Evolutionary conservation across 163 green algal species (phyloP).

Genomic region (Volvox carteri): DNA sequence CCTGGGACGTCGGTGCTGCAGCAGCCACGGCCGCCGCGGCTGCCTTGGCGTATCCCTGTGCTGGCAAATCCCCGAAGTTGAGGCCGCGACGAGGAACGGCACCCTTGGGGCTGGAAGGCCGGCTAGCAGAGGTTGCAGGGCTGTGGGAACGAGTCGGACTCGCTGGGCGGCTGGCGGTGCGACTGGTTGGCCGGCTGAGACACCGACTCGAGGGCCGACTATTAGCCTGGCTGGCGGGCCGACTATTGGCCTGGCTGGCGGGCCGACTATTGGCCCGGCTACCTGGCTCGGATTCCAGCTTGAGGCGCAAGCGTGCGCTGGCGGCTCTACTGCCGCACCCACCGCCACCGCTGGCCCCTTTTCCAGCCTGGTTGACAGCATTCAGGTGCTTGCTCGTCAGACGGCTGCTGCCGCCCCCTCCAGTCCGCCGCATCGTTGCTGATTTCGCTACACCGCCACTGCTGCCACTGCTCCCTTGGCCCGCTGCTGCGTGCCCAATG

Average conservation of each 20-base stretch:
- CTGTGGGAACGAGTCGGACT: neutral
- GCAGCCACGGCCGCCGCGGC: neutral
- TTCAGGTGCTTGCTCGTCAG: neutral
- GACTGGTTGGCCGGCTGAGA: neutral
- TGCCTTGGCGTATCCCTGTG: neutral
- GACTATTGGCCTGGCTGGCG: neutral
- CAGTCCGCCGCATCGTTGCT: neutral
- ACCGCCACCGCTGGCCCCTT: neutral
- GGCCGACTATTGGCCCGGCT: neutral
- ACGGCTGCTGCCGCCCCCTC: neutral
- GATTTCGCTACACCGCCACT: neutral
- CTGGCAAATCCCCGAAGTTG: neutral
- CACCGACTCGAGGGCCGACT: conserved; percentile 7
- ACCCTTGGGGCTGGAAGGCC: neutral
- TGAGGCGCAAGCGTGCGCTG: neutral
- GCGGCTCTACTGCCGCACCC: neutral
- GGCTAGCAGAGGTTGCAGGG: neutral
- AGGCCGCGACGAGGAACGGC: neutral
- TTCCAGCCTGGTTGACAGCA: neutral
- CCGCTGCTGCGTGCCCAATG: neutral
- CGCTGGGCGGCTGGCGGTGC: neutral
- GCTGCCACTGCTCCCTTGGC: neutral
- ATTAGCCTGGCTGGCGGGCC: neutral
- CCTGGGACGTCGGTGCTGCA: neutral
- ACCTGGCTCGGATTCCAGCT: neutral